Percentiles rank a stretch among this genome's conserved stretches.
Conservation (phyloP, 2,329 filamentous ascomycete species). For the Sodiomyces alkalinus region DNA sequence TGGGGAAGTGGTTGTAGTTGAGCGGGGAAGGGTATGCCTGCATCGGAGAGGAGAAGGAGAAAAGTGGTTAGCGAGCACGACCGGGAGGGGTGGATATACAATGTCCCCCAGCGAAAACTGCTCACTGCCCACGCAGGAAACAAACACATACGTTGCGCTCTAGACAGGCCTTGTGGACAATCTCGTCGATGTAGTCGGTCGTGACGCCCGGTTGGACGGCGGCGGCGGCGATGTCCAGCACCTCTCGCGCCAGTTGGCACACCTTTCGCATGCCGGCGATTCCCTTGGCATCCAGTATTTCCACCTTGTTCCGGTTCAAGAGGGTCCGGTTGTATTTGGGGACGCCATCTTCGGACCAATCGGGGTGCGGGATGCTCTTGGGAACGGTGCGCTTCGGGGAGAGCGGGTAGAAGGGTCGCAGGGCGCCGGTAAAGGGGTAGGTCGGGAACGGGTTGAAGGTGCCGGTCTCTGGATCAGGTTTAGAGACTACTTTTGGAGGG, state of each 20-base stretch:
- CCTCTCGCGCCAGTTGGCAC: conserved; percentile 74
- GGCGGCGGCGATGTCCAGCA: conserved; percentile 78
- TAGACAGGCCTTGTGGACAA: conserved; percentile 88
- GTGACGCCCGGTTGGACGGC: conserved; percentile 82
- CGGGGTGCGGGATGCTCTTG: conserved; percentile 65
- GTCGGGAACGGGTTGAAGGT: conserved; percentile 85
- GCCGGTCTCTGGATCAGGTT: conserved; percentile 81
- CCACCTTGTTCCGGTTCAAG: conserved; percentile 63
- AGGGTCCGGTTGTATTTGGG: conserved; percentile 45
- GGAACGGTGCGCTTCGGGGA: conserved; percentile 60
- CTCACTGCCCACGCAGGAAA: background rate
- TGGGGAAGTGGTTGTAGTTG: conserved; percentile 93
- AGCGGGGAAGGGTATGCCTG: conserved; percentile 89
- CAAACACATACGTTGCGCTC: conserved; percentile 74
- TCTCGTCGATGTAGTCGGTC: conserved; percentile 86
- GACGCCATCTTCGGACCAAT: conserved; percentile 78
- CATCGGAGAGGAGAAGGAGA: too few species aligned
- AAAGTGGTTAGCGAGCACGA: too few species aligned
- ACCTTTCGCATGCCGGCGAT: conserved; percentile 88
- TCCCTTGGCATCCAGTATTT: conserved; percentile 63
- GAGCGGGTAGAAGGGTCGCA: conserved; percentile 79
- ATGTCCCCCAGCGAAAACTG: background rate
- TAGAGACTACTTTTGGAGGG: conserved; percentile 70
- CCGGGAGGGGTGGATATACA: too few species aligned
- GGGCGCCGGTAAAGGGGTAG: conserved; percentile 64